Evolutionary conservation across 2,329 filamentous ascomycete genomes (phyloP), one percentile per base, ranked within the genome.

Genomic region (Talaromyces sp.): DNA sequence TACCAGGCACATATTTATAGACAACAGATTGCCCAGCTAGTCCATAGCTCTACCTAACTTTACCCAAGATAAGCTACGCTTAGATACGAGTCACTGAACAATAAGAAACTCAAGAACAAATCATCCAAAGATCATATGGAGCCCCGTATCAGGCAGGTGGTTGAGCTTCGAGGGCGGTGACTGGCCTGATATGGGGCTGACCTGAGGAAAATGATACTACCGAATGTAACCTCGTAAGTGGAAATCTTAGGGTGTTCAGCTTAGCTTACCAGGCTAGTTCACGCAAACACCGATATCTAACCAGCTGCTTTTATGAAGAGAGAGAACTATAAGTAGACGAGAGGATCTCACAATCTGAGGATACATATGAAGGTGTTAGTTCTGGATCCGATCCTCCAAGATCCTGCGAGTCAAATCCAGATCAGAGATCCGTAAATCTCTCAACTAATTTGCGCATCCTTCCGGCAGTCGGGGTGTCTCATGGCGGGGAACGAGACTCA

Each of bases 161-260:
- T 24, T 58, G 11, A 31, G 13, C 14, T 50, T 35, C 22, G 22
- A n/a, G n/a, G 27, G 13, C 14, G 11, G 10, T 50, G 19, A 58
- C 52, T 58, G 39, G 24, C 41, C 22, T 56, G n/a, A 39, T 54
- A 14, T 37, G n/a, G 19, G 24, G 16, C n/a, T 19, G 16, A 33
- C 31, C 10, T 5, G 50, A 54, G 19, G 50, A 7, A 22, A 35
- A 27, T 45, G 27, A 24, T 41, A 48, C 60, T 48, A 14, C 19
- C 39, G 16, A 63, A 63, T 63, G 61, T 63, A 63, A 63, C 52
- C 39, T 47, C 33, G 43, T 57, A 57, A 45, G 24, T 33, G 27
- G 48, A 7, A 3, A 52, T 13, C 16, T 24, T 5, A 33, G 4
- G 16, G 16, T 22, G 22, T 54, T 35, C 5, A 35, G 16, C 31